These are phyloP conservation scores for Neonectria ditissima DNA, from an alignment of 2,329 filamentous ascomycete genomes.

Conservation along the genomic window DNA sequence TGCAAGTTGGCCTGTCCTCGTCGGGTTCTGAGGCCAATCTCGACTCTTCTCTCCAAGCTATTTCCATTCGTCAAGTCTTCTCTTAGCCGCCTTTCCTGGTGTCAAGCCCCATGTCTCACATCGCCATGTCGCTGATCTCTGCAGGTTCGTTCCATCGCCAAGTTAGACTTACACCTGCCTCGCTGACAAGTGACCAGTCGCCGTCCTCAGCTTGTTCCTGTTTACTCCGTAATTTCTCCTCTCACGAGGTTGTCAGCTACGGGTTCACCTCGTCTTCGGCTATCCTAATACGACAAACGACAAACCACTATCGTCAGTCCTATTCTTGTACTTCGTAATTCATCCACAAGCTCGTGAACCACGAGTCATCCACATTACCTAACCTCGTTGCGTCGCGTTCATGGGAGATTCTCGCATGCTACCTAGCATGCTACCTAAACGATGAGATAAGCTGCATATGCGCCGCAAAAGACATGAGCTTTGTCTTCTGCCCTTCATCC, in stretches of 20 bases:
- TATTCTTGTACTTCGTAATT: neutral
- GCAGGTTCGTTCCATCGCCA: conserved; percentile 13
- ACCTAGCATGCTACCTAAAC: neutral
- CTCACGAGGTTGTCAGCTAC: neutral
- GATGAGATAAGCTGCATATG: conserved; percentile 12
- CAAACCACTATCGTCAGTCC: neutral
- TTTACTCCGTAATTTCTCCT: neutral
- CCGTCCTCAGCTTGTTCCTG: neutral
- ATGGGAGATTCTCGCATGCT: conserved; percentile 15
- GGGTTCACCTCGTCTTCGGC: neutral
- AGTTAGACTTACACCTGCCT: neutral
- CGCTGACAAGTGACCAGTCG: neutral
- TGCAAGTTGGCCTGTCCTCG: conserved; percentile 8
- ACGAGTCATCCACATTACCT: neutral
- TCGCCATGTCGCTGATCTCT: conserved; percentile 22
- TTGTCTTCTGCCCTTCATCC: conserved; percentile 4
- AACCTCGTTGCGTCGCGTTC: conserved; percentile 1
- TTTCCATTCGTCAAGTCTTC: conserved; percentile 19
- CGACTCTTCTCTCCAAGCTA: conserved; percentile 17
- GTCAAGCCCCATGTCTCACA: conserved; percentile 13
- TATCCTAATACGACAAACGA: neutral
- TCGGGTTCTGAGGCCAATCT: neutral
- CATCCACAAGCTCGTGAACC: neutral
- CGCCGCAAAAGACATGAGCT: conserved; percentile 1
- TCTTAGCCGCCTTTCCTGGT: conserved; percentile 17